These are phyloP conservation scores for Botryotinia convoluta DNA, from an alignment of 2,329 filamentous ascomycete genomes.

Conservation along the genomic window DNA sequence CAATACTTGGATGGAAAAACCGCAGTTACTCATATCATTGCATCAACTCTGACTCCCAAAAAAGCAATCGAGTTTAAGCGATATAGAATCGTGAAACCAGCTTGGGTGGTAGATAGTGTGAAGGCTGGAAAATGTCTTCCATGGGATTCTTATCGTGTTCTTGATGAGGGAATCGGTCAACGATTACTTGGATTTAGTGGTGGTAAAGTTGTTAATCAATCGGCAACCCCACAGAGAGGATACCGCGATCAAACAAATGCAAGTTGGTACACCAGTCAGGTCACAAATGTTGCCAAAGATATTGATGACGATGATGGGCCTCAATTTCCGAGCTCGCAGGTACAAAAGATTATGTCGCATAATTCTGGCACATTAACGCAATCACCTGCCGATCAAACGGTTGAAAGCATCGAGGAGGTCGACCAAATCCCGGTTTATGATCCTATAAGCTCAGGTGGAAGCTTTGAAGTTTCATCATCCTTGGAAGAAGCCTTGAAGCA, in stretches of 20 bases:
- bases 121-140: constrained; percentile 75
- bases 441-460: constrained; percentile 27
- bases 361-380: constrained; percentile 18
- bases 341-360: constrained; percentile 20
- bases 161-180: constrained; percentile 82
- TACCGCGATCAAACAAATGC: constrained; percentile 79
- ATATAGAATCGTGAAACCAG: constrained; percentile 90
- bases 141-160: constrained; percentile 80
- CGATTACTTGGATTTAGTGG: constrained; percentile 65
- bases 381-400: constrained; percentile 11
- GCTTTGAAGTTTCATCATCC: constrained; percentile 37
- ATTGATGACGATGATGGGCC: constrained; percentile 45
- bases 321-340: constrained; percentile 33
- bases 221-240: constrained; percentile 56
- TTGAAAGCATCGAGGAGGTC: constrained; percentile 17
- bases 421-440: constrained; percentile 15
- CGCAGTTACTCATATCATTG: constrained; percentile 92
- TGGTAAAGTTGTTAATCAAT: constrained; percentile 65
- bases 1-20: constrained; percentile 96
- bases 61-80: constrained; percentile 84
- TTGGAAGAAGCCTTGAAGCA: constrained; percentile 37
- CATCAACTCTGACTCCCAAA: constrained; percentile 84
- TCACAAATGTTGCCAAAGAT: constrained; percentile 48
- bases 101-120: constrained; percentile 91
- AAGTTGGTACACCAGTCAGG: constrained; percentile 78